Evolutionary conservation across 2,329 filamentous ascomycete species (phyloP).

Genomic region (Davidsoniella australis): DNA sequence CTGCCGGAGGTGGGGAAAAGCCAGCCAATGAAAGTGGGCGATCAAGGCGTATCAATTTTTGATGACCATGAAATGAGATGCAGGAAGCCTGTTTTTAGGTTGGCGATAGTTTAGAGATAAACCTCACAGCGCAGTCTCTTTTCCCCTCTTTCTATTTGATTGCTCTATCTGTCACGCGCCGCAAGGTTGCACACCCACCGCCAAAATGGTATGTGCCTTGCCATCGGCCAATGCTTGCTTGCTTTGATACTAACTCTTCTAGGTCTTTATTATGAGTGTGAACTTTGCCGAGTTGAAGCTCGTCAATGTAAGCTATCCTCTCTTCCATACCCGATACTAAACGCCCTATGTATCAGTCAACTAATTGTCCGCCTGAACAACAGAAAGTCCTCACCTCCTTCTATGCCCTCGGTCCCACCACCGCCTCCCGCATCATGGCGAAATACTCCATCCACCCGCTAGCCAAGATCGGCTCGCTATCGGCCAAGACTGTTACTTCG

Average conservation of each 20-base stretch:
- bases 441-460: conserved; percentile 77
- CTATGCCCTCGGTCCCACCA: conserved; percentile 63
- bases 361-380: background rate
- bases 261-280: conserved; percentile 76
- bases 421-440: conserved; percentile 62
- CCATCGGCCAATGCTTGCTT: conserved; percentile 1
- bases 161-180: background rate
- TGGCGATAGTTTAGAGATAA: background rate
- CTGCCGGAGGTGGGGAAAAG: background rate
- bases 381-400: conserved; percentile 65
- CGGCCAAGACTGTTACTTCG: conserved; percentile 59
- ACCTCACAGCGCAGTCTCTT: background rate
- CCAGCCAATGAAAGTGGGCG: conserved; percentile 1
- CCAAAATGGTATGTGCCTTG: conserved; percentile 8
- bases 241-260: background rate
- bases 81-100: background rate
- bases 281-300: conserved; percentile 73
- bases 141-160: background rate
- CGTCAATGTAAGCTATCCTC: conserved; percentile 47
- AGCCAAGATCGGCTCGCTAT: conserved; percentile 58
- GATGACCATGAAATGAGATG: background rate
- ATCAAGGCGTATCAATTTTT: background rate
- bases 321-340: conserved; percentile 2
- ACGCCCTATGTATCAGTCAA: background rate
- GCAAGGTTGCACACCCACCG: conserved; percentile 1